Evolutionary conservation across 1,139 yeast species (phyloP).

Genomic region (Blastobotrys apis): DNA sequence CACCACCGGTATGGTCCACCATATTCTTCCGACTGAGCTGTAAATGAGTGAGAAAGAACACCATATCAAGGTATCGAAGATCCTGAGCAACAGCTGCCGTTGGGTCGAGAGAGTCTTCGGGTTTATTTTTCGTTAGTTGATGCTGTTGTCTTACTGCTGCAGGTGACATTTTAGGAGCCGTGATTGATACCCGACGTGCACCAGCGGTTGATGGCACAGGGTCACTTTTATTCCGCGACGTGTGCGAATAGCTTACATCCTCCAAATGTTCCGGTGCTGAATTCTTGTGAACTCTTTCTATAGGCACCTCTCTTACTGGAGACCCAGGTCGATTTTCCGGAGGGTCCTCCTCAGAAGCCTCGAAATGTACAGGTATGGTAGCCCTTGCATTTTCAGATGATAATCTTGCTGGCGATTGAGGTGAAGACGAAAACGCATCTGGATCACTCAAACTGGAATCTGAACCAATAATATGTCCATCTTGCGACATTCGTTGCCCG

Average conservation of each 20-base stretch:
- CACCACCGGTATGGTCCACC: background rate
- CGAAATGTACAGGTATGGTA: background rate
- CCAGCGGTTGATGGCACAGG: background rate
- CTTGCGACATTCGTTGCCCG: conserved; percentile 11
- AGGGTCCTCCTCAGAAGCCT: too few species aligned
- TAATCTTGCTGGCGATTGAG: conserved; percentile 4
- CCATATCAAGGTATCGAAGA: conserved; percentile 25
- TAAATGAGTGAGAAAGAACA: conserved; percentile 23
- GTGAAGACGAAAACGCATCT: background rate
- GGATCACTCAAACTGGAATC: conserved; percentile 14
- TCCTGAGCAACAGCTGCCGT: conserved; percentile 18
- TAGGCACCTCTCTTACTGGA: background rate
- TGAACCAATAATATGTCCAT: conserved; percentile 2
- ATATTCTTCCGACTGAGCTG: conserved; percentile 17
- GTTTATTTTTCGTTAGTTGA: background rate
- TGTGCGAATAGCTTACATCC: too few species aligned
- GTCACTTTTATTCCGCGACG: background rate
- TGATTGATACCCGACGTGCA: background rate
- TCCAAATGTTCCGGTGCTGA: background rate
- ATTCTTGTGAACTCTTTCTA: background rate
- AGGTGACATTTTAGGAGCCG: background rate
- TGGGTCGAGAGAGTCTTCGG: background rate
- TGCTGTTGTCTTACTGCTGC: background rate
- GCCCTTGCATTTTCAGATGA: conserved; percentile 1
- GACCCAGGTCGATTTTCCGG: background rate